Evolutionary conservation across 164 flowering plant genomes (phyloP).

Genomic region (Stephania japonica): DNA sequence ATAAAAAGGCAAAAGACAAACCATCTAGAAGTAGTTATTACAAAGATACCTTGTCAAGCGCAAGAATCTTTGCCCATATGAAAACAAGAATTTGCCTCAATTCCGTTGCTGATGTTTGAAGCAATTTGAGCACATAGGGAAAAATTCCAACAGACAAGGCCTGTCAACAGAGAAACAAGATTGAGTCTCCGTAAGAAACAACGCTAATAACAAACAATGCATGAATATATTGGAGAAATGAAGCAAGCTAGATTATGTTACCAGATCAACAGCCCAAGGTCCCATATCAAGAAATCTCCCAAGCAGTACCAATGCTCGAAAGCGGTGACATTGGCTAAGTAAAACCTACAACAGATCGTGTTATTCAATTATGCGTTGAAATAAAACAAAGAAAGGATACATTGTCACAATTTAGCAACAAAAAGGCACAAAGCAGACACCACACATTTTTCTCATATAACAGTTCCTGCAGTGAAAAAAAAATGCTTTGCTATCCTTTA

Average conservation of each 20-base stretch:
- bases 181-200: constrained; percentile 1
- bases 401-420: background rate
- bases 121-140: constrained; percentile 88
- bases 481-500: no score
- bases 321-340: constrained; percentile 92
- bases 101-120: constrained; percentile 86
- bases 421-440: background rate
- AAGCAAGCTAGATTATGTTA: constrained; percentile 21
- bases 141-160: constrained; percentile 98
- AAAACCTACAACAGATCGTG: constrained; percentile 49
- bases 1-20: background rate
- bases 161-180: constrained; percentile 28
- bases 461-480: no score
- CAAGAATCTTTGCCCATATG: constrained; percentile 97
- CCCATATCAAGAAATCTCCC: constrained; percentile 98
- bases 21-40: background rate
- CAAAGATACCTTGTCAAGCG: constrained; percentile 81
- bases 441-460: no score
- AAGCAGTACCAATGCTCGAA: constrained; percentile 89
- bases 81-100: constrained; percentile 93
- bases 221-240: background rate
- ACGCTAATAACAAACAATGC: background rate
- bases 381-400: background rate
- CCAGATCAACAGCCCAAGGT: constrained; percentile 98
- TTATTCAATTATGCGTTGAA: background rate